These are phyloP conservation scores for Ceratobasidium sp. DNA, from an alignment of 1,284 basidiomycete species.

Conservation along the genomic window DNA sequence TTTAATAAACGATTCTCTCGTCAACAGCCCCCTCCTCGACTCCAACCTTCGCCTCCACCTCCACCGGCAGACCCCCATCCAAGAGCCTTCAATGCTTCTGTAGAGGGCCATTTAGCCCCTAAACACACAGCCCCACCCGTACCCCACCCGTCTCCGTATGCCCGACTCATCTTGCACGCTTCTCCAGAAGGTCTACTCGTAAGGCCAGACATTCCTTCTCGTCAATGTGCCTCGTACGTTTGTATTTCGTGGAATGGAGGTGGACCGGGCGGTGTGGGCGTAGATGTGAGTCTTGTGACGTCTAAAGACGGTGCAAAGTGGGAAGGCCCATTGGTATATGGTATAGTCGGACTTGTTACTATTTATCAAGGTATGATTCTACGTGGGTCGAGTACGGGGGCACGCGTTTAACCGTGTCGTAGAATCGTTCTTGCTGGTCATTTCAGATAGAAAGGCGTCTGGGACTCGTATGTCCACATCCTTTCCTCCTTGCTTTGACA, in stretches of 20 bases:
- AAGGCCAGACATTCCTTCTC: constrained; percentile 57
- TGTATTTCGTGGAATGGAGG: constrained; percentile 66
- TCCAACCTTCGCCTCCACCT: not conserved
- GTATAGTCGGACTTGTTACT: constrained; percentile 71
- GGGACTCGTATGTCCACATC: constrained; percentile 63
- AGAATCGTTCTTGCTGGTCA: constrained; percentile 75
- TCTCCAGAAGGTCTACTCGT: constrained; percentile 67
- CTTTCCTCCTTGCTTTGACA: not conserved
- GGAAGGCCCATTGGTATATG: constrained; percentile 65
- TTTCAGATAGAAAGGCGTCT: constrained; percentile 63
- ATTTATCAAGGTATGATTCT: constrained; percentile 65
- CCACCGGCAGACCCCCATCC: constrained; percentile 12
- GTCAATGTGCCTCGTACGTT: constrained; percentile 55
- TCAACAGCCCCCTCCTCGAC: constrained; percentile 10
- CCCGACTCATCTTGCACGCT: constrained; percentile 64
- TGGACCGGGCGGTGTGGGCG: constrained; percentile 53
- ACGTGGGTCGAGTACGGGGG: not conserved
- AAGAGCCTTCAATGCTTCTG: constrained; percentile 15
- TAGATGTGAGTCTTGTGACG: constrained; percentile 56
- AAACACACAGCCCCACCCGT: constrained; percentile 67
- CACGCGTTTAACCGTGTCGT: constrained; percentile 15
- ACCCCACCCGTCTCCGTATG: constrained; percentile 73
- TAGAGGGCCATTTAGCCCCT: constrained; percentile 56
- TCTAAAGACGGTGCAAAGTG: constrained; percentile 53
- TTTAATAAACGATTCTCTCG: constrained; percentile 26